Conservation (phyloP, 345 rosid species). For the Mallotus nudiflorus region DNA sequence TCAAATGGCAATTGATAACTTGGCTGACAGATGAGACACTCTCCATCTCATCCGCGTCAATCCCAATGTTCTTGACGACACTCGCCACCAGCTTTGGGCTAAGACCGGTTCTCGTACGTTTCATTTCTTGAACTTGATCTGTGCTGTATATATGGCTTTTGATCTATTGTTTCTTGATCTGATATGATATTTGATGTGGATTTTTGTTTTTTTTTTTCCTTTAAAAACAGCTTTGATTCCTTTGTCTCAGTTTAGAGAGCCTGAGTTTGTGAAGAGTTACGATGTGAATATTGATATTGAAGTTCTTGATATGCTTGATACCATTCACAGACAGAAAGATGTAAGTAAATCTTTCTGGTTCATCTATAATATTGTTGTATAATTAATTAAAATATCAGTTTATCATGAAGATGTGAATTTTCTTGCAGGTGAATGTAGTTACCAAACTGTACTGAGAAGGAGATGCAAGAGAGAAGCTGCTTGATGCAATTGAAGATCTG, state of each 20-base stretch:
- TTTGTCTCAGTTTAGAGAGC: constrained; percentile 77
- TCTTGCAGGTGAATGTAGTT: constrained; percentile 51
- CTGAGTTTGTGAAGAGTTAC: constrained; percentile 61
- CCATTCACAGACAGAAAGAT: constrained; percentile 85
- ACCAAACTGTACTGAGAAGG: constrained; percentile 83
- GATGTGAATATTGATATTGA: constrained; percentile 55
- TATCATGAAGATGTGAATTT: background rate
- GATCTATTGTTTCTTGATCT: constrained; percentile 10
- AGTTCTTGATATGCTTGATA: constrained; percentile 82
- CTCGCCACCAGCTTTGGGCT: constrained; percentile 56
- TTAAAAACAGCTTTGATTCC: constrained; percentile 90
- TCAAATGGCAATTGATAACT: constrained; percentile 76
- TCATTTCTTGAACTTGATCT: background rate
- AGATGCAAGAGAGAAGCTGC: constrained; percentile 81
- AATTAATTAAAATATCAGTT: no score
- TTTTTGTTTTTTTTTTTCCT: constrained; percentile 2
- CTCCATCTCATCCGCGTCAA: constrained; percentile 68
- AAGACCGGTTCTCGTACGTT: constrained; percentile 78
- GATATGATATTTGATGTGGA: constrained; percentile 6
- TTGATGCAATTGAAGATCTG: constrained; percentile 71
- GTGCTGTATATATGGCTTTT: background rate
- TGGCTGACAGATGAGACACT: constrained; percentile 75
- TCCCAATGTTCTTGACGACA: constrained; percentile 39
- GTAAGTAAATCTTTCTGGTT: constrained; percentile 21
- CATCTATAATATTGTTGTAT: background rate